Conservation (phyloP, 305 asterid genomes). For the Fraxinus albicans region DNA sequence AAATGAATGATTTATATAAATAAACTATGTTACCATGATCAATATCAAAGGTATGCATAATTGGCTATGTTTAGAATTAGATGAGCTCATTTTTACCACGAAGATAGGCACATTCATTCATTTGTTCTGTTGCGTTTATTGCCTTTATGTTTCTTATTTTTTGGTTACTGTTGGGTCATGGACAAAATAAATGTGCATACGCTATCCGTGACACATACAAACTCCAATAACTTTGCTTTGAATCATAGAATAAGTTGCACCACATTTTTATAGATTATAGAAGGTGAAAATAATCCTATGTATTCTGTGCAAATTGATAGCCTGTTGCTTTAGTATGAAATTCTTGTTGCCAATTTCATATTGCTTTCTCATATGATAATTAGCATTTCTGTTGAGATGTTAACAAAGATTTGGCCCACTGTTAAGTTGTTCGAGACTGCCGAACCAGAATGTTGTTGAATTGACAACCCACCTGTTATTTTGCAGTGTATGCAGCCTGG, state of each 20-base stretch:
- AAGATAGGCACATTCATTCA: background rate
- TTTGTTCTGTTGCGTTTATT: background rate
- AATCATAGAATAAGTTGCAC: background rate
- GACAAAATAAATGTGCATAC: too few species aligned
- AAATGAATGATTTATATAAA: background rate
- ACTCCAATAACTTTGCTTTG: background rate
- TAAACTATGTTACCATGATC: background rate
- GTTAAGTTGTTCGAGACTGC: background rate
- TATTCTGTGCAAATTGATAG: background rate
- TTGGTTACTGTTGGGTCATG: background rate
- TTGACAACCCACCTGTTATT: background rate
- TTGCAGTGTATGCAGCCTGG: background rate
- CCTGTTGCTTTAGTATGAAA: background rate
- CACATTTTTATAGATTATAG: background rate
- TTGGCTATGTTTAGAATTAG: background rate
- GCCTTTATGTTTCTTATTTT: background rate
- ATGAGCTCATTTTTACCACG: background rate
- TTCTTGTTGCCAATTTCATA: background rate
- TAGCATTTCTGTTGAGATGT: background rate
- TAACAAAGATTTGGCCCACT: background rate
- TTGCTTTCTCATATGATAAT: background rate
- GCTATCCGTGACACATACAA: background rate
- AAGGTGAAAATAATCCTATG: background rate
- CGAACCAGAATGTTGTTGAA: background rate
- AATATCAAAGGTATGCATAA: background rate